Evolutionary conservation across 2,329 filamentous ascomycete species (phyloP), one percentile per base, ranked within the genome.

Genomic region (Aspergillus tanneri): DNA sequence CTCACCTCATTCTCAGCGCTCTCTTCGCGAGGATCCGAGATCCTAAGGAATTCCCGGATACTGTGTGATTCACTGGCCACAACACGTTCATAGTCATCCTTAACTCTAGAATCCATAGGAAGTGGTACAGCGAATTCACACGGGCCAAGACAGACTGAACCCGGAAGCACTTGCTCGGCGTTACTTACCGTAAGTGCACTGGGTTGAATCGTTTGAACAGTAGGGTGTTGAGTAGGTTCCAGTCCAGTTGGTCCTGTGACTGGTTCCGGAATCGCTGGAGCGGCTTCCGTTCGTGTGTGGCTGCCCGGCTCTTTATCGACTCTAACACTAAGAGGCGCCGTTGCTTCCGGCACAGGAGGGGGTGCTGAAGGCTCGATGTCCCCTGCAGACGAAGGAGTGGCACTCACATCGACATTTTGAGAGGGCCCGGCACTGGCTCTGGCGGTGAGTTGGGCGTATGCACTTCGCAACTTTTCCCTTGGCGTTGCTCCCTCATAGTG

Each of bases 81-180:
- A 1, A 68, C 60, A 23, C 57, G 57, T 44, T 72, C 68, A 44
- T 73, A 73, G 44, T 71, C 68, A 50, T 72, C 69, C 41, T 72
- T 72, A 3, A 73, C 64, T 27, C 70, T 63, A 18, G 70, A 69
- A 51, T 73, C 71, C 69, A 73, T 72, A 1, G 71, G 69, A 39
- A 73, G 64, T 4, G 68, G 64, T 6, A 73, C 58, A 14, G 68
- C 70, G 52, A 69, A 73, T 50, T 73, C 71, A 10, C 60, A 65
- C 9, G 67, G 62, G 2, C 70, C 69, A 41, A 73, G 64, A 16
- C 60, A 55, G 24, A 72, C 56, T 16, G 66, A 65, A 7, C 66
- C 66, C 14, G 63, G 66, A 11, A 46, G 28, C n/a, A 43, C 28
- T 34, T 65, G 54, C 36, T 67, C 63, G 8, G 49, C 40, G 30